These are phyloP conservation scores for Leucaena leucocephala DNA, from an alignment of 306 rosid species.

Conservation along the genomic window DNA sequence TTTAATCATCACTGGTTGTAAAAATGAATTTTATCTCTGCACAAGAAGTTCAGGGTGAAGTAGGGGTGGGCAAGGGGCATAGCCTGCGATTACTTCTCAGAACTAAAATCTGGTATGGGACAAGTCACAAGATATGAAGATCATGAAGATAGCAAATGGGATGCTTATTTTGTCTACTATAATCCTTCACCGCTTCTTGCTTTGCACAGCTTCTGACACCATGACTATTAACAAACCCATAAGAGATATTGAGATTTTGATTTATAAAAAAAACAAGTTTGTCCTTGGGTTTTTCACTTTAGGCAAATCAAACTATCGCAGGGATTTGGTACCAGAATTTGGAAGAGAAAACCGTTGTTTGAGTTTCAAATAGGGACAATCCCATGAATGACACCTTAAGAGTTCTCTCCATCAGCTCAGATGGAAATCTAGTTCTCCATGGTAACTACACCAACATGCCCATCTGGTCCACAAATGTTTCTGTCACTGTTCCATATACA, in stretches of 20 bases:
- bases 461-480: conserved; percentile 39
- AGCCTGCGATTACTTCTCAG: no score
- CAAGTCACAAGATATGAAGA: no score
- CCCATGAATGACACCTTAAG: background rate
- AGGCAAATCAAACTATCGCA: background rate
- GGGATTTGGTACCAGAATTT: background rate
- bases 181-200: background rate
- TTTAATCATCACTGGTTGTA: no score
- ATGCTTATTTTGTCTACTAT: no score
- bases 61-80: no score
- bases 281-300: background rate
- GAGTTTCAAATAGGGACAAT: background rate
- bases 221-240: background rate
- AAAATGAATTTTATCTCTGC: no score
- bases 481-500: background rate
- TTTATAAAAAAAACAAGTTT: background rate
- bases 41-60: no score
- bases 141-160: no score
- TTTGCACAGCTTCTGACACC: background rate
- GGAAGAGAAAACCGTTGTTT: background rate
- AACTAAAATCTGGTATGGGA: no score
- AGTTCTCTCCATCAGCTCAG: conserved; percentile 28
- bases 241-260: background rate
- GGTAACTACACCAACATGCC: conserved; percentile 22
- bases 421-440: conserved; percentile 40